Conservation (phyloP, 2,329 filamentous ascomycete species). For the Furcasterigmium sp. region DNA sequence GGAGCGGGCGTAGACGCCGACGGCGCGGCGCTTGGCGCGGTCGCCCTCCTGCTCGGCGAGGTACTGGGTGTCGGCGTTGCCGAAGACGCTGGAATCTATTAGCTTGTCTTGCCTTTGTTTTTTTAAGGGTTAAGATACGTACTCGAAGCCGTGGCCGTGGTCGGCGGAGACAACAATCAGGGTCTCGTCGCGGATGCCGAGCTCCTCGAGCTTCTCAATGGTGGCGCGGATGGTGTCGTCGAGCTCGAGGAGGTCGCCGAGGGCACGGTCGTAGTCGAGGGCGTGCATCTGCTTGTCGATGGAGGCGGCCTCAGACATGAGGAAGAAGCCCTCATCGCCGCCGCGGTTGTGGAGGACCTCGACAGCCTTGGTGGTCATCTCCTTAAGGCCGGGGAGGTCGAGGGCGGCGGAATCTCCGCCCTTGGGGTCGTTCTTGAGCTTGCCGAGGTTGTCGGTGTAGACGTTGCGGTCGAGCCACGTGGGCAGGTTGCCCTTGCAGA, state of each 20-base stretch:
- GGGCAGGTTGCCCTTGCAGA: slow-evolving; percentile 68
- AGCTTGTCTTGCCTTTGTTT: slow-evolving; percentile 9
- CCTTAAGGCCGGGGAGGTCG: slow-evolving; percentile 78
- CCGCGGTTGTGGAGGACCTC: slow-evolving; percentile 68
- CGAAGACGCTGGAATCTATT: too few species aligned
- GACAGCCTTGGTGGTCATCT: slow-evolving; percentile 85
- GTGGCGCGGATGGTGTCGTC: slow-evolving; percentile 79
- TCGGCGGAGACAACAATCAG: slow-evolving; percentile 80
- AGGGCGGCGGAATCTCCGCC: slow-evolving; percentile 59
- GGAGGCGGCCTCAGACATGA: slow-evolving; percentile 81
- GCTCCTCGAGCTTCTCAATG: slow-evolving; percentile 60
- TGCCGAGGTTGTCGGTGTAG: slow-evolving; percentile 64
- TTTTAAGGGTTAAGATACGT: slow-evolving; percentile 24
- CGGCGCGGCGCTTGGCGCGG: slow-evolving; percentile 68
- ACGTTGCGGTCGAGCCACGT: slow-evolving; percentile 86
- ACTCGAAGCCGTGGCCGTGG: slow-evolving; percentile 87
- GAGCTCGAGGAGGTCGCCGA: slow-evolving; percentile 79
- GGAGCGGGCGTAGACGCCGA: slow-evolving; percentile 69
- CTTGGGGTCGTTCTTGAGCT: slow-evolving; percentile 62
- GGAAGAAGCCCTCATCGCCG: slow-evolving; percentile 71
- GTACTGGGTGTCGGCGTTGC: slow-evolving; percentile 75
- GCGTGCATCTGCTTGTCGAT: slow-evolving; percentile 89
- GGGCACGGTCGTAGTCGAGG: slow-evolving; percentile 79
- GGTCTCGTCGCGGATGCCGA: slow-evolving; percentile 67
- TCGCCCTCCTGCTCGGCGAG: slow-evolving; percentile 58